Base-by-base conservation (phyloP, 176 grass and related monocot species). In the Cocos nucifera region DNA sequence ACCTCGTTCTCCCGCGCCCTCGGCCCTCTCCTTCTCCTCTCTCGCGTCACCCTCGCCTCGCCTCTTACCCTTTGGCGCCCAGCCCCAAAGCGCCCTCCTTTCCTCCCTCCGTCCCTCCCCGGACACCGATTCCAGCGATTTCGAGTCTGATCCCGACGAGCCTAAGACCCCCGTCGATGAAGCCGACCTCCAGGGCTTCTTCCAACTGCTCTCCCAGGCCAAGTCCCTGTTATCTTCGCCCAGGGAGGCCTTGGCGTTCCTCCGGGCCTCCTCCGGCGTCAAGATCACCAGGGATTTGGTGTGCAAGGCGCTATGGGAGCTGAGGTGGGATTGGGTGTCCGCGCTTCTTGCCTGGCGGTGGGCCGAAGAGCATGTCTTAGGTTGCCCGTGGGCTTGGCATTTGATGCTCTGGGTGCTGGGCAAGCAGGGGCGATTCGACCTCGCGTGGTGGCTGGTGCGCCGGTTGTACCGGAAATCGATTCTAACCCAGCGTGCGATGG, bases 291-390 rank as follows among this genome's bases (percentile, higher is more conserved):
- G 28, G 49, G 35, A 32, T 26, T 56, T 53, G 48, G 24, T 58
- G 22, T 58, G 80, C 77, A 81, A 58, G 56, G 84, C 80, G 53
- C 72, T 94, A 26, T 94, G 89, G 81, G 84, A 82, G 64, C 83
- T 94, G 51, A 79, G 84, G 63, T 16, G 59, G 48, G 81, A 95
- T 17, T 83, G 80, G 24, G 85, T 85, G 44, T 69, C 75, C 16
- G 81, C 58, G 15, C 48, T 77, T 9, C 72, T 88, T 16, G 80
- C 80, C 17, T 71, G 90, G 15, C 78, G 75, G n/a, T 88, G 79
- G 59, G 87, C 78, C 27, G 81, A 88, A 32, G 69, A 69, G 35
- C 77, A 74, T 54, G 55, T 64, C 19, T 57, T 44, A n/a, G 35
- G 49, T 29, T 80, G 61, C 48, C 56, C 61, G 15, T 76, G 77